Conservation (phyloP, 1,284 basidiomycete genomes). For the Athelia sp. region DNA sequence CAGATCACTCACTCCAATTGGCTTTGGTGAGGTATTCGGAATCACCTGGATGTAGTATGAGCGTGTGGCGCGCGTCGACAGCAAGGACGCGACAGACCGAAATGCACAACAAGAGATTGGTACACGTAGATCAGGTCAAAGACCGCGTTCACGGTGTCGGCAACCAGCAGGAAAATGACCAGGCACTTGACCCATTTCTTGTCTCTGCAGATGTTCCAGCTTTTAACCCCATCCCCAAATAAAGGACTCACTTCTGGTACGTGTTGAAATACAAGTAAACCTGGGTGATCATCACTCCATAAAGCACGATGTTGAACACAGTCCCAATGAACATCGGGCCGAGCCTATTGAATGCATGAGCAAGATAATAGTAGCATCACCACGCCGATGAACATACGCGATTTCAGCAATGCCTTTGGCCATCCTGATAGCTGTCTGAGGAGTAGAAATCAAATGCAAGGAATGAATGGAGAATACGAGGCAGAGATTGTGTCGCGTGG, state of each 20-base stretch:
- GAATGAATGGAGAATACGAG: no score
- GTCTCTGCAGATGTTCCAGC: not conserved
- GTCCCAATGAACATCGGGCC: slow-evolving; percentile 26
- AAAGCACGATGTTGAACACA: slow-evolving; percentile 22
- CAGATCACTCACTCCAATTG: slow-evolving; percentile 10
- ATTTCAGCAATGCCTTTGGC: slow-evolving; percentile 1
- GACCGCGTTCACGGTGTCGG: slow-evolving; percentile 24
- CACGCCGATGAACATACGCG: not conserved
- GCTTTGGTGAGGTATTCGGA: not conserved
- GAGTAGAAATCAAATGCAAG: no score
- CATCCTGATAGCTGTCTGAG: not conserved
- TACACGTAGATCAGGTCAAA: slow-evolving; percentile 26
- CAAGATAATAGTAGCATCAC: not conserved
- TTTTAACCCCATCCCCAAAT: not conserved
- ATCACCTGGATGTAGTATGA: slow-evolving; percentile 3
- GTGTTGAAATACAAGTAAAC: slow-evolving; percentile 20
- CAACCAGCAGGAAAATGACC: slow-evolving; percentile 18
- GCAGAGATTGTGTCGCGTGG: no score
- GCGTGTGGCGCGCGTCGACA: not conserved
- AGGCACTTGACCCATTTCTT: not conserved
- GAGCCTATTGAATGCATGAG: slow-evolving; percentile 3
- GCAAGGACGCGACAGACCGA: slow-evolving; percentile 11
- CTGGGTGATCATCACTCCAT: slow-evolving; percentile 25
- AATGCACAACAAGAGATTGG: slow-evolving; percentile 20
- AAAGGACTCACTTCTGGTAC: slow-evolving; percentile 4